phyloP scores from a whole-genome alignment of 2,329 filamentous ascomycete species.

The Ampelomyces quisqualis region DNA sequence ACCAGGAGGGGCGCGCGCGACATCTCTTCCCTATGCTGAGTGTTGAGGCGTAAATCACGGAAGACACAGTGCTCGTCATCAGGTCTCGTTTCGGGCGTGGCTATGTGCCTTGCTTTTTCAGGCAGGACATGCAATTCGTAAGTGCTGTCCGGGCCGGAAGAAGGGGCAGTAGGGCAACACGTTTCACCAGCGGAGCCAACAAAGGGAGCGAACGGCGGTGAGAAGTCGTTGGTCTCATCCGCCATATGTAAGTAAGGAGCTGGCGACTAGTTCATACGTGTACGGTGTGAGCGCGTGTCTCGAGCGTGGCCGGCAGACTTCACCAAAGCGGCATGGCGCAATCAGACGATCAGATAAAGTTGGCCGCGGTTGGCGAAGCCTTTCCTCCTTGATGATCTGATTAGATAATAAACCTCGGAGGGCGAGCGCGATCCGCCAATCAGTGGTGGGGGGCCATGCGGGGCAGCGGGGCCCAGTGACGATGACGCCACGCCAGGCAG shows the following conservation, averaged over 20 bases:
- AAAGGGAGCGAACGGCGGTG: slow-evolving; percentile 21
- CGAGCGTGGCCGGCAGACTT: slow-evolving; percentile 3
- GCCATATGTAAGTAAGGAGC: slow-evolving; percentile 32
- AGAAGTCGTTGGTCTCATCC: slow-evolving; percentile 16
- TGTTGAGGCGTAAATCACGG: slow-evolving; percentile 9
- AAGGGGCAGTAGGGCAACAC: slow-evolving; percentile 14
- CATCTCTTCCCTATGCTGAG: slow-evolving; percentile 39
- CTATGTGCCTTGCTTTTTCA: slow-evolving; percentile 31
- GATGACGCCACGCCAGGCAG: slow-evolving; percentile 3
- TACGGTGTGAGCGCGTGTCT: slow-evolving; percentile 21
- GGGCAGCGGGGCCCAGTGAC: background rate
- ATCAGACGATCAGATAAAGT: slow-evolving; percentile 34
- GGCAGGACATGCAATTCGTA: slow-evolving; percentile 36
- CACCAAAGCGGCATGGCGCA: slow-evolving; percentile 27
- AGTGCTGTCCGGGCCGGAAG: slow-evolving; percentile 24
- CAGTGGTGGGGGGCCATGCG: background rate
- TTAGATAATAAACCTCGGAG: slow-evolving; percentile 20
- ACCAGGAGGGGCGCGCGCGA: slow-evolving; percentile 58
- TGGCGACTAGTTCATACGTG: slow-evolving; percentile 19
- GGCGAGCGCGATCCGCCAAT: background rate
- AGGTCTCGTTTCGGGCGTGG: slow-evolving; percentile 25
- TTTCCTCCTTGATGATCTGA: slow-evolving; percentile 24
- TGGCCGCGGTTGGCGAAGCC: slow-evolving; percentile 7
- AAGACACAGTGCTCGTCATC: slow-evolving; percentile 32
- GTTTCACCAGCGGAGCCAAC: slow-evolving; percentile 24